Percentiles rank a stretch among this genome's conserved stretches.
phyloP scores from a whole-genome alignment of 164 flowering plant genomes.

The Tinospora cordifolia region DNA sequence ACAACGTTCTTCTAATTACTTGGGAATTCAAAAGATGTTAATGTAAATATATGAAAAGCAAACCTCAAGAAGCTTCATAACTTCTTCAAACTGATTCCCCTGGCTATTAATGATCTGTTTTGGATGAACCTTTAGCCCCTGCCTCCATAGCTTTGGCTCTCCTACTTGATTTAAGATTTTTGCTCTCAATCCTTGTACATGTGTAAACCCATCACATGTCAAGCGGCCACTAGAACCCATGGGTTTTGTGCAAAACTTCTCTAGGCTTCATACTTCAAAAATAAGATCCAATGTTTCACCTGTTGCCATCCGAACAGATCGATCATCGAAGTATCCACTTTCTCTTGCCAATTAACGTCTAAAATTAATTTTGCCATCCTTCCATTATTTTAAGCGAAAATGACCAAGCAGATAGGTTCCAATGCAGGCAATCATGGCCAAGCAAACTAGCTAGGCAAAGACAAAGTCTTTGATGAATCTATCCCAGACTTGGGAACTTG shows the following conservation, averaged over 20 bases:
- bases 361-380: conserved; percentile 40
- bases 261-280: conserved; percentile 60
- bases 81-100: conserved; percentile 59
- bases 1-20: background rate
- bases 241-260: conserved; percentile 37
- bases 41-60: background rate
- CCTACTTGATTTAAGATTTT: conserved; percentile 68
- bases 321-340: conserved; percentile 36
- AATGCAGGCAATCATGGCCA: conserved; percentile 73
- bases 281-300: conserved; percentile 87
- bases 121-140: conserved; percentile 73
- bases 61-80: conserved; percentile 78
- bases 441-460: conserved; percentile 61
- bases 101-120: conserved; percentile 80
- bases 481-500: conserved; percentile 59
- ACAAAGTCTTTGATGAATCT: conserved; percentile 38
- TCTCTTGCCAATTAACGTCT: conserved; percentile 78
- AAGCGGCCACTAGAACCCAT: conserved; percentile 31
- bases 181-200: conserved; percentile 48
- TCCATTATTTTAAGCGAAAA: conserved; percentile 68
- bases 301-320: conserved; percentile 76
- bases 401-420: conserved; percentile 88
- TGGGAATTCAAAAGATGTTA: background rate
- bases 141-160: conserved; percentile 74
- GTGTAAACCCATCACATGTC: conserved; percentile 27